Percentiles rank a stretch among this genome's conserved stretches.
Conservation (phyloP, 352 stramenopile genomes). For the Phytopythium chamaehyphon region DNA sequence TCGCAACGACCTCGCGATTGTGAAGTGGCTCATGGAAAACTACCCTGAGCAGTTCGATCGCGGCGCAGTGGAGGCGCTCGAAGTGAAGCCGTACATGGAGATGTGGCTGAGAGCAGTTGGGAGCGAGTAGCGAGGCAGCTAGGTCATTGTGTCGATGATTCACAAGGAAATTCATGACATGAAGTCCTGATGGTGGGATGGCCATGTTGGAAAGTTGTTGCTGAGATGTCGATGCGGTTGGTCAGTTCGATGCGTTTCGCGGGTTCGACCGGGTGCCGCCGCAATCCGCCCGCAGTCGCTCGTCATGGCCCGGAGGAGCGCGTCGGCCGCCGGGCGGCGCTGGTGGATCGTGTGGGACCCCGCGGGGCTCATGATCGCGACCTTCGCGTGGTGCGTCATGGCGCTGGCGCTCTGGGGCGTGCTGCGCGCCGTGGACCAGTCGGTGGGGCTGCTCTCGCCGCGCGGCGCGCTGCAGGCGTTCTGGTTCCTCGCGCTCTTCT, state of each 20-base stretch:
- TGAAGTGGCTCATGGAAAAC: too few relatives aligned
- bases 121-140: too few relatives aligned
- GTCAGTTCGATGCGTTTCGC: slow-evolving; percentile 1
- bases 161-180: too few relatives aligned
- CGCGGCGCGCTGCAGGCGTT: slow-evolving; percentile 34
- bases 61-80: too few relatives aligned
- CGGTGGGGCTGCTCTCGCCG: slow-evolving; percentile 51
- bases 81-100: too few relatives aligned
- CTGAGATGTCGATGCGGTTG: too few relatives aligned
- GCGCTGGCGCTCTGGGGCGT: slow-evolving; percentile 33
- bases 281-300: neutral
- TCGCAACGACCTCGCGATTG: too few relatives aligned
- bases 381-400: slow-evolving; percentile 57
- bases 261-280: neutral
- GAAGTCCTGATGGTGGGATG: too few relatives aligned
- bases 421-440: slow-evolving; percentile 46
- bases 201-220: too few relatives aligned
- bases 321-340: slow-evolving; percentile 1
- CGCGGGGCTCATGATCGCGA: slow-evolving; percentile 54
- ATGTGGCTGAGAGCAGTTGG: slow-evolving; percentile 22
- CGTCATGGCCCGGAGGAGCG: neutral
- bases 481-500: slow-evolving; percentile 51
- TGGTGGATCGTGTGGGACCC: slow-evolving; percentile 67
- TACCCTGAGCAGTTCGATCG: too few relatives aligned
- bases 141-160: too few relatives aligned